A percentile compares a stretch with the other conserved stretches of the same genome.
phyloP scores from a whole-genome alignment of 73 alveolate genomes.

The Paramecium pentaurelia region DNA sequence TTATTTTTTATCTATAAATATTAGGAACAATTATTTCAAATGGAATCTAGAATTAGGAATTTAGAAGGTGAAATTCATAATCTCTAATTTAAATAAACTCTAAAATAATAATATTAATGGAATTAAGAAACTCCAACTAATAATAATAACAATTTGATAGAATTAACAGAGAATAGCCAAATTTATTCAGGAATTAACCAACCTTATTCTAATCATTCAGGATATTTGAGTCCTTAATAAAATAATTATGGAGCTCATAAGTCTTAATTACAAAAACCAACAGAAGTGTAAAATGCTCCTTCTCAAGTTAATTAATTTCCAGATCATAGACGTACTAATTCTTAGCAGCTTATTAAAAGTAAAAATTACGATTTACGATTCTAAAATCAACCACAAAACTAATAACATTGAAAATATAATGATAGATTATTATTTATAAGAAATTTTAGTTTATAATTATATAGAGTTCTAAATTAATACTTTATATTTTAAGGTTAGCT shows the following conservation, averaged over 20 bases:
- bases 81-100: background rate
- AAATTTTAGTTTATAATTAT: background rate
- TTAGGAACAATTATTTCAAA: background rate
- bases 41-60: background rate
- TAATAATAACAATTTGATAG: background rate
- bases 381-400: background rate
- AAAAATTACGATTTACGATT: background rate
- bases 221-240: background rate
- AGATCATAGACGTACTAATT: background rate
- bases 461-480: too few relatives aligned
- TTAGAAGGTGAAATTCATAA: background rate
- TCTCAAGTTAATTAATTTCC: background rate
- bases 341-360: background rate
- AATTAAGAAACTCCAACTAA: background rate
- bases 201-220: background rate
- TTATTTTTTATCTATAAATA: background rate
- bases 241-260: background rate
- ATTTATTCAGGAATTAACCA: background rate
- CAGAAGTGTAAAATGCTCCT: background rate
- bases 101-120: background rate
- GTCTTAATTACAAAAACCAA: background rate
- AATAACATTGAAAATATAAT: background rate
- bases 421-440: background rate
- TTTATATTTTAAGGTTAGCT: too few relatives aligned
- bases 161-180: background rate